Evolutionary conservation across 1,284 basidiomycete species (phyloP), one percentile per base, ranked within the genome.

Genomic region (Ceratobasidium theobromae): DNA sequence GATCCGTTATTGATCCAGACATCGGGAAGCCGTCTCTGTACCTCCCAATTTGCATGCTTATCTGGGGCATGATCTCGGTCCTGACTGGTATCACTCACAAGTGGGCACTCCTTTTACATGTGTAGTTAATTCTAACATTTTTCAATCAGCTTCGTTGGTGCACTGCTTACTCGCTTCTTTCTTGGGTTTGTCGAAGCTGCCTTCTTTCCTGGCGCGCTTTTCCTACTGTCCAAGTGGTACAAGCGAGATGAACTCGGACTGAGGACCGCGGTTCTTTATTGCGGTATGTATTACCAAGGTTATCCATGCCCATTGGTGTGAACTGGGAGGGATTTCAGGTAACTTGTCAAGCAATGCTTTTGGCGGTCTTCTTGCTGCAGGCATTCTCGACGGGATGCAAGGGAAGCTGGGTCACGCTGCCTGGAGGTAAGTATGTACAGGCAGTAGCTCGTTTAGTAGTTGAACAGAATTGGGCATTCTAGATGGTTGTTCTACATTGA

Each of bases 301-400:
- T 76, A 90, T 89, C 1, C 91, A 92, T 73, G 88, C 11, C 60
- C 67, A 8, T 67, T 49, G 11, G 54, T 30, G 69, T 1, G 28
- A 27, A 91, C 86, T 33, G 90, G 14, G 80, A 77, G 35, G 8
- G 8, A 8, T 38, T 8, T 16, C 8, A 38, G 35, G 35, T 16
- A 84, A 79, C 72, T 78, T 93, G 52, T 84, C 92, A 68, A 87
- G 85, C 68, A 94, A 92, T 76, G 91, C 89, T 1, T 92, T 93
- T 73, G 90, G 91, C 12, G 81, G 88, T 0, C 79, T 93, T 16
- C 82, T 93, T 55, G 89, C 88, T 11, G 89, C 87, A 6, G 86
- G 82, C 1, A 88, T 89, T 64, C 77, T 90, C 67, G 77, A 80
- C 65, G 79, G 80, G 28, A 91, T 91, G 88, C 80, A 91, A 66